Evolutionary conservation across 495 filamentous ascomycete species (phyloP), one percentile per base, ranked within the genome.

Genomic region (Tuber microsphaerosporum): DNA sequence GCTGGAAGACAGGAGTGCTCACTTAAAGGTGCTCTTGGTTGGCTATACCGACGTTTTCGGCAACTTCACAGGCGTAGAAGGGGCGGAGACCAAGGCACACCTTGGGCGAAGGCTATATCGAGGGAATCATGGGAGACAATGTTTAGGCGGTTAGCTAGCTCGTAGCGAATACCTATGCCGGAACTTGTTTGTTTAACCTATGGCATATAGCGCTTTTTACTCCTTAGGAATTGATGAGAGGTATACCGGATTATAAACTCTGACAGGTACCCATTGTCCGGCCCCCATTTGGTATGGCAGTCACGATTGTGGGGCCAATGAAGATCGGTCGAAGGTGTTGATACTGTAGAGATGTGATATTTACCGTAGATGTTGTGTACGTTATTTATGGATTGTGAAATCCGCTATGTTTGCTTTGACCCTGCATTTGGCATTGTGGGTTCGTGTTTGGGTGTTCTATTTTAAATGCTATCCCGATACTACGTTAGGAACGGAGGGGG

Each of bases 21-120:
- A 91, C 89, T 83, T 91, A 89, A 81, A 91, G 91, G 81, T 91
- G 90, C 84, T 91, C 89, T 73, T 87, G 79, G 81, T 91, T 91
- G 31, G 89, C 89, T 6, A 85, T 81, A 5, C 85, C 85, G 4
- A 88, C 89, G 82, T 90, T 89, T 80, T 91, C 85, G 45, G 90
- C 89, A 61, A 91, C 90, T 10, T 88, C 88, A n/a, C 86, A 83
- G 16, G 83, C 83, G 14, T 86, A 85, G 82, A 89, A 2, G 34
- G 83, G 22, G 84, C 81, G 69, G 87, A 81, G 37, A 91, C 83
- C 75, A 88, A 91, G 70, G 82, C 80, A 87, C 88, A 88, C 81
- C 91, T 91, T 70, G 83, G 74, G 82, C 83, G 74, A 87, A 87
- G 31, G 84, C 83, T 56, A 85, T 84, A 34, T 83, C 83, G 8